Base-by-base conservation (phyloP, 805 yeast species). In the Kockiozyma suomiensis region DNA sequence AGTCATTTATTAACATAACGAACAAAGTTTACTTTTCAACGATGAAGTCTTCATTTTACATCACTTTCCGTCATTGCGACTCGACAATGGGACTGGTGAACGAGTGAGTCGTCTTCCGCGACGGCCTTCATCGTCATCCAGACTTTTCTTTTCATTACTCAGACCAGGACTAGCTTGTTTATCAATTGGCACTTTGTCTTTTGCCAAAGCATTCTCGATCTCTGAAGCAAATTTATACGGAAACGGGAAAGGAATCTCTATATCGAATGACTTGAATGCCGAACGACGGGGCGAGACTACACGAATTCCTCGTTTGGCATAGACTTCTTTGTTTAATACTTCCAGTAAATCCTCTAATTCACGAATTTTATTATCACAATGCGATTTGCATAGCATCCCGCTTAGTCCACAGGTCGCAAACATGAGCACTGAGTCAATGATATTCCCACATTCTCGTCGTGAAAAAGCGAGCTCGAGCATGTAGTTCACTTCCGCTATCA, bases 261-360 rank as follows among this genome's bases (percentile, higher is more conserved):
- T 47, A 50, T 55, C 59, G 3, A 55, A 17, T 10, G 59, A 55
- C 45, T 38, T n/a, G 33, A 46, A 55, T 25, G 37, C 54, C 37
- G 50, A 30, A 47, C 35, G 6, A 26, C 48, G 41, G 28, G 42
- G 53, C 43, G 53, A 42, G 15, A 55, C 25, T 4, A 55, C 33
- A 48, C 45, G 41, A 15, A 55, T n/a, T 12, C 54, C 54, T 12
- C 59, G 53, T 21, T 15, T 28, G 19, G n/a, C 21, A 19, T 41
- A 55, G 7, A 46, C 40, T 12, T 28, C 33, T 40, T 13, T 40
- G 19, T 55, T 55, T 38, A 49, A 13, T 26, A 10, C 17, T 7
- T 55, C 54, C 41, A 55, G 10, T 26, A 41, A 49, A 4, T 25
- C 21, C 13, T 55, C 59, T 26, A 55, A 23, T 33, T 55, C 59